phyloP scores from a whole-genome alignment of 306 rosid species.

The Lathyrus tuberosus region DNA sequence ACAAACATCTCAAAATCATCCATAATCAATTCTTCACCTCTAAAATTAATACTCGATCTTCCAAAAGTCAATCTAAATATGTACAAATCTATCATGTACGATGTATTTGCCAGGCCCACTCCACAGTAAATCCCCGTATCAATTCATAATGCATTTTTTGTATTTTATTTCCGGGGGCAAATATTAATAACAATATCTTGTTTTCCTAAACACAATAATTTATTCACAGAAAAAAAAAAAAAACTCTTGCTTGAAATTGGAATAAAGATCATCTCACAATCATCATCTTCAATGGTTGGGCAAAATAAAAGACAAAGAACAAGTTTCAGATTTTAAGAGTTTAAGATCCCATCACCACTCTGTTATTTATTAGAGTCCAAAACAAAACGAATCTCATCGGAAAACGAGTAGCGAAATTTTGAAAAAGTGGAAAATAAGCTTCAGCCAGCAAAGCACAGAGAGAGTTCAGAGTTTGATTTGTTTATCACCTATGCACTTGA shows the following conservation, averaged over 20 bases:
- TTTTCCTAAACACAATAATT: not conserved
- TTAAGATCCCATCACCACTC: slow-evolving; percentile 44
- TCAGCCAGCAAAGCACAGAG: not conserved
- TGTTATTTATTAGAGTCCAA: not conserved
- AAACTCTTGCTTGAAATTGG: slow-evolving; percentile 35
- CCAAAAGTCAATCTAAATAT: no score
- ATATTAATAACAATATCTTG: not conserved
- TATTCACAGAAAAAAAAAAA: slow-evolving; percentile 12
- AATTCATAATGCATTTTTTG: not conserved
- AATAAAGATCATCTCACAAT: slow-evolving; percentile 30
- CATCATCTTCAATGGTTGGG: slow-evolving; percentile 16
- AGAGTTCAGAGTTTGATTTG: not conserved
- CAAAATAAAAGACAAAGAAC: slow-evolving; percentile 33
- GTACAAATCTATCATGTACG: no score
- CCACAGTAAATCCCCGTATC: not conserved
- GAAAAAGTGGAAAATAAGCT: slow-evolving; percentile 17
- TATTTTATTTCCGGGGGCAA: not conserved
- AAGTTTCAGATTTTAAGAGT: not conserved
- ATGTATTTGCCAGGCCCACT: no score
- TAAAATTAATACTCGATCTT: no score
- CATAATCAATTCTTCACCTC: no score
- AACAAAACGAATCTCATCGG: slow-evolving; percentile 34
- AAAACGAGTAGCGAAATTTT: slow-evolving; percentile 36
- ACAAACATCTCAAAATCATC: no score
- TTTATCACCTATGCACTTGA: slow-evolving; percentile 22